phyloP scores from a whole-genome alignment of 495 filamentous ascomycete genomes.

The Neurospora pannonica region DNA sequence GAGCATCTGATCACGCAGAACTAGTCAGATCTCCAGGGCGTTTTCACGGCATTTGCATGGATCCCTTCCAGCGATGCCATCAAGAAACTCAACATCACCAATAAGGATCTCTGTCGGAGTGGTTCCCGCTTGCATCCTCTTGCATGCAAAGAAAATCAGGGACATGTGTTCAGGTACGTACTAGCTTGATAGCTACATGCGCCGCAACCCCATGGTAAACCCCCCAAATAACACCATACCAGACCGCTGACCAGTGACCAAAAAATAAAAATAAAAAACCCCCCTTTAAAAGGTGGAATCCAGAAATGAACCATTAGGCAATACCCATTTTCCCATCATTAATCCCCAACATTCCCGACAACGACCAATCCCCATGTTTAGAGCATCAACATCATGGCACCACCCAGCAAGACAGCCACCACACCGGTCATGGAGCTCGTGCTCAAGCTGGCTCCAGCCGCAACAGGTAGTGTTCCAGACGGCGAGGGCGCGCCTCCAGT shows the following conservation, averaged over 20 bases:
- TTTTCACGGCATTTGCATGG: not conserved
- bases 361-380: conserved; percentile 3
- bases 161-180: not conserved
- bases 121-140: not conserved
- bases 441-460: conserved; percentile 4
- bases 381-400: conserved; percentile 20
- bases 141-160: not conserved
- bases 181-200: not conserved
- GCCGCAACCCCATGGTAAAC: not conserved
- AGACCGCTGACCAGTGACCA: not conserved
- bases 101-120: not conserved
- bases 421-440: conserved; percentile 4
- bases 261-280: too few species aligned
- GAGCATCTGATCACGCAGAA: not conserved
- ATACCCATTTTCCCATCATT: not conserved
- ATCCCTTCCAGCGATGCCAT: not conserved
- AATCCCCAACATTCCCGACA: not conserved
- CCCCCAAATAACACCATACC: not conserved
- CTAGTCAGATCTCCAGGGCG: not conserved
- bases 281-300: not conserved
- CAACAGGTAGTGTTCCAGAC: not conserved
- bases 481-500: not conserved
- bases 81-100: not conserved
- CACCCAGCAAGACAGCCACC: conserved; percentile 12
- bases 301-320: not conserved